A percentile compares a stretch with the other conserved stretches of the same genome.
These are phyloP conservation scores for Choiromyces venosus DNA, from an alignment of 495 filamentous ascomycete species.

Conservation along the genomic window DNA sequence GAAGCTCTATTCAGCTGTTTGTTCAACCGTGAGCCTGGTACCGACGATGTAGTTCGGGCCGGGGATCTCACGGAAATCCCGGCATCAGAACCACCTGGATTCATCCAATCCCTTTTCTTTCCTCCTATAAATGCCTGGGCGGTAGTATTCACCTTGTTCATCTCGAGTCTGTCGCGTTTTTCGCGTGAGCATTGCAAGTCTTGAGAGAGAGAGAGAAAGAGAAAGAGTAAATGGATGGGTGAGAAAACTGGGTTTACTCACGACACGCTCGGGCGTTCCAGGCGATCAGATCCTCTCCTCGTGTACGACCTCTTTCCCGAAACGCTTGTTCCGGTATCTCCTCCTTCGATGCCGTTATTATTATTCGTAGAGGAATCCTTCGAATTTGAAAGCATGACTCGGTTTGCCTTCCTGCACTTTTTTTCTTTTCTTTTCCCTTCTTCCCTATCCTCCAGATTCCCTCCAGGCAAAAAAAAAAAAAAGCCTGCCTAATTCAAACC, in stretches of 20 bases:
- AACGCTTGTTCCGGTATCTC: not conserved
- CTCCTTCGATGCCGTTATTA: not conserved
- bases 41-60: not conserved
- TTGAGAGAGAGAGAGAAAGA: not conserved
- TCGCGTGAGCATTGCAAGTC: not conserved
- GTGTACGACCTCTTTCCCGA: not conserved
- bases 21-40: slow-evolving; percentile 2
- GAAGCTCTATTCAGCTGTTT: slow-evolving; percentile 14
- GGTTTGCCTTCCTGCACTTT: not conserved
- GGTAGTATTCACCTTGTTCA: slow-evolving; percentile 65
- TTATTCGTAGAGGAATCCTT: not conserved
- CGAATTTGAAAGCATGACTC: not conserved
- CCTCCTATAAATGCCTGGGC: slow-evolving; percentile 61
- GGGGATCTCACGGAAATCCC: not conserved
- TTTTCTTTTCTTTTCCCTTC: too few species aligned
- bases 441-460: not conserved
- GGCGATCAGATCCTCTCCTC: not conserved
- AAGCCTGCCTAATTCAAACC: not conserved
- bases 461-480: not conserved
- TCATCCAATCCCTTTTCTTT: slow-evolving; percentile 65
- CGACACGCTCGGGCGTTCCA: not conserved
- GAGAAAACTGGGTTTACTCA: slow-evolving; percentile 5
- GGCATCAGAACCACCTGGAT: not conserved
- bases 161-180: slow-evolving; percentile 42
- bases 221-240: not conserved